Conservation (phyloP, 1,284 basidiomycete genomes). For the Ustilago nuda region DNA sequence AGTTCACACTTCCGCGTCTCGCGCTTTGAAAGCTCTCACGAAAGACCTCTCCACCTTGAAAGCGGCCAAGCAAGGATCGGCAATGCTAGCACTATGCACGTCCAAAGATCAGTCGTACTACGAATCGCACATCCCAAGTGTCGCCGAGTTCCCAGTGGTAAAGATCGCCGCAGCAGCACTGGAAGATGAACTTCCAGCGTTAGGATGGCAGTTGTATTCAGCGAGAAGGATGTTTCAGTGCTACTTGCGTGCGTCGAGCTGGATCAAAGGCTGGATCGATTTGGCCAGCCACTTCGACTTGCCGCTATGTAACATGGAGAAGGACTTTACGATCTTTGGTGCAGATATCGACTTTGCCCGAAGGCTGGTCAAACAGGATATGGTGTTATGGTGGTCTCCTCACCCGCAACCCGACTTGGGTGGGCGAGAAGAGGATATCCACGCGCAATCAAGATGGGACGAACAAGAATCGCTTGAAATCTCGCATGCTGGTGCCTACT, state of each 20-base stretch:
- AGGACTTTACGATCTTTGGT: constrained; percentile 86
- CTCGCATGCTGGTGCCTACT: constrained; percentile 84
- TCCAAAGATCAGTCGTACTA: constrained; percentile 87
- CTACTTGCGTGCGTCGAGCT: constrained; percentile 82
- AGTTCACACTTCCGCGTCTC: constrained; percentile 83
- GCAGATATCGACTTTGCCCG: constrained; percentile 93
- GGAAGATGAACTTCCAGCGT: constrained; percentile 74
- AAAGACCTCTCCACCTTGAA: constrained; percentile 79
- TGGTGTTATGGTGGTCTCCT: constrained; percentile 94
- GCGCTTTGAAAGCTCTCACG: constrained; percentile 88
- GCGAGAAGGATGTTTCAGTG: constrained; percentile 80
- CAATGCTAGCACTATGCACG: constrained; percentile 84
- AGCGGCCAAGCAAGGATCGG: constrained; percentile 78
- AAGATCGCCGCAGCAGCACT: constrained; percentile 82
- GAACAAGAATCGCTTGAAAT: constrained; percentile 85
- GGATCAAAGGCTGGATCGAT: constrained; percentile 84
- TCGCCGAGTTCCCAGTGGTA: constrained; percentile 84
- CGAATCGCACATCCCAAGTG: constrained; percentile 78
- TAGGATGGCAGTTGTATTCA: constrained; percentile 73
- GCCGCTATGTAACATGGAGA: constrained; percentile 87
- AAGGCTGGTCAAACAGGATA: constrained; percentile 85
- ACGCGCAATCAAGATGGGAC: constrained; percentile 70
- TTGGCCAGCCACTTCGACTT: constrained; percentile 92
- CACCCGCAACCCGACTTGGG: constrained; percentile 87
- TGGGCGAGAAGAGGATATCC: constrained; percentile 87